phyloP scores from a whole-genome alignment of 2,329 filamentous ascomycete species.

The Coniochaeta sp. region DNA sequence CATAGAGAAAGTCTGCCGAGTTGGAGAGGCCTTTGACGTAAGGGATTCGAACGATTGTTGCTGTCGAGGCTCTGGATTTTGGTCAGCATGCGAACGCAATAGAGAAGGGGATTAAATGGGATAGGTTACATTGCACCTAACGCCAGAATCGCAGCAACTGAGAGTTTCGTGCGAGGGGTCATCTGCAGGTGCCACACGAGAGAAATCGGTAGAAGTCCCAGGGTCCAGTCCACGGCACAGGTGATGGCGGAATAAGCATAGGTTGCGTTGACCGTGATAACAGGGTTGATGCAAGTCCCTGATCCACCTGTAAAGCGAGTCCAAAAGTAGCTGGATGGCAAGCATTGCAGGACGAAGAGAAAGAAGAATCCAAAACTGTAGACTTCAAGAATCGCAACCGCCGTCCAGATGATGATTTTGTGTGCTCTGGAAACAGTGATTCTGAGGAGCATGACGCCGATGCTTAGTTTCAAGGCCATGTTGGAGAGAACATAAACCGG shows the following conservation, averaged over 20 bases:
- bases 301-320: background rate
- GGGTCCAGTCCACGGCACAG: background rate
- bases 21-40: background rate
- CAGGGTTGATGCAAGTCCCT: background rate
- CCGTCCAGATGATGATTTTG: background rate
- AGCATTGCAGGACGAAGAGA: background rate
- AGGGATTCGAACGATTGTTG: background rate
- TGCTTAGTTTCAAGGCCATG: background rate
- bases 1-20: background rate
- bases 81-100: background rate
- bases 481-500: background rate
- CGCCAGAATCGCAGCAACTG: background rate
- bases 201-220: background rate
- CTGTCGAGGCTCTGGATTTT: background rate
- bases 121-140: background rate
- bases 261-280: background rate
- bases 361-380: background rate
- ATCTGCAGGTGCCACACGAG: background rate
- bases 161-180: background rate
- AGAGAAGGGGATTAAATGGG: background rate
- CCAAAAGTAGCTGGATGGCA: background rate
- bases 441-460: background rate
- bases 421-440: background rate
- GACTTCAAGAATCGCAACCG: background rate
- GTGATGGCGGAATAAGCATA: background rate